Evolutionary conservation across 2,329 filamentous ascomycete species (phyloP).

Genomic region (Chrysosporium keratinophilum): DNA sequence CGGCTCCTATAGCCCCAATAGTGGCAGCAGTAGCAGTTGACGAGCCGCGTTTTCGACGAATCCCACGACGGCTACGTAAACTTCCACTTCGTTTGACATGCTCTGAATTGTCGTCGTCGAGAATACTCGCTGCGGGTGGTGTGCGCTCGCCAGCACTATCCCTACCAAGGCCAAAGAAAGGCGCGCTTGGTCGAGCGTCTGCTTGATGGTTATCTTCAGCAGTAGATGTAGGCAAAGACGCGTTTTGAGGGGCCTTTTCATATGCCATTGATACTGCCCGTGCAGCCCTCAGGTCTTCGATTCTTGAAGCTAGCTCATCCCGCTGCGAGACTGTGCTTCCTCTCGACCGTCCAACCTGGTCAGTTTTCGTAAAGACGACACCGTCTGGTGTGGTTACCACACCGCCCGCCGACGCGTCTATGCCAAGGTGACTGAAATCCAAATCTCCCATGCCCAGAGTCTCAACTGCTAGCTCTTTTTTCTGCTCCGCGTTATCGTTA

Average conservation of each 20-base stretch:
- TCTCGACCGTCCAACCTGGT: slow-evolving; percentile 25
- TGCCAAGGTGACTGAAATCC: slow-evolving; percentile 78
- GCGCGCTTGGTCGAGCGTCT: slow-evolving; percentile 22
- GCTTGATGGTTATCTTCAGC: slow-evolving; percentile 26
- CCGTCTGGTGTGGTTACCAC: slow-evolving; percentile 31
- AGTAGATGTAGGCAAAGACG: slow-evolving; percentile 24
- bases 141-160: slow-evolving; percentile 49
- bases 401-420: slow-evolving; percentile 38
- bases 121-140: slow-evolving; percentile 54
- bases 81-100: slow-evolving; percentile 55
- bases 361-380: slow-evolving; percentile 30
- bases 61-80: slow-evolving; percentile 52
- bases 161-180: slow-evolving; percentile 16
- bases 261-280: slow-evolving; percentile 54
- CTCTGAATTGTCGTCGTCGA: slow-evolving; percentile 49
- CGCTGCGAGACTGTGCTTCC: slow-evolving; percentile 30
- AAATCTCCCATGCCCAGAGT: slow-evolving; percentile 83
- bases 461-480: slow-evolving; percentile 68
- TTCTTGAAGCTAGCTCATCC: slow-evolving; percentile 47
- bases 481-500: slow-evolving; percentile 31
- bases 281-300: slow-evolving; percentile 49
- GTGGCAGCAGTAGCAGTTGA: slow-evolving; percentile 65
- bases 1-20: slow-evolving; percentile 58
- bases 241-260: slow-evolving; percentile 32
- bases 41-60: slow-evolving; percentile 67